Percentiles rank a stretch among this genome's conserved stretches.
Evolutionary conservation across 257 asterid species (phyloP).

Genomic region (Penstemon newberryi): DNA sequence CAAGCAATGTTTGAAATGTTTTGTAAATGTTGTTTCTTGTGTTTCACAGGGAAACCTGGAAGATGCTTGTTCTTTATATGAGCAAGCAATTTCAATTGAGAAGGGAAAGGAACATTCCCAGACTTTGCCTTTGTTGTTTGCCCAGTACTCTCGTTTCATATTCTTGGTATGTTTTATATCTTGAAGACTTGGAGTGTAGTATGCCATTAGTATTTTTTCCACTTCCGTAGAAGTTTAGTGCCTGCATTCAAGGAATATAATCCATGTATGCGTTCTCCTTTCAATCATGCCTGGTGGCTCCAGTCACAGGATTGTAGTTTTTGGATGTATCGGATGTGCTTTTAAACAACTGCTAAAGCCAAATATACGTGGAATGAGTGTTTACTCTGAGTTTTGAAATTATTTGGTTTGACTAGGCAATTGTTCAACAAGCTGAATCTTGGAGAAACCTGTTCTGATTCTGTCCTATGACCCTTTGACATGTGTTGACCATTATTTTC

Average conservation of each 20-base stretch:
- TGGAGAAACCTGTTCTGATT: not conserved
- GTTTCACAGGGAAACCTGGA: constrained; percentile 74
- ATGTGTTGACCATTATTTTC: not conserved
- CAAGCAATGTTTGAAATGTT: constrained; percentile 7
- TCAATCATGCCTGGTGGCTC: constrained; percentile 12
- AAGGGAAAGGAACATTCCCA: constrained; percentile 95
- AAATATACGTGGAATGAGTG: not conserved
- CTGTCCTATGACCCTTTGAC: not conserved
- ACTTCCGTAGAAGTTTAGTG: constrained; percentile 5
- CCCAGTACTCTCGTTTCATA: constrained; percentile 87
- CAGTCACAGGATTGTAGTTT: not conserved
- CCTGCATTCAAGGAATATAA: constrained; percentile 4
- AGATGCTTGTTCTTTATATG: constrained; percentile 80
- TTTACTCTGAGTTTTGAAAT: not conserved
- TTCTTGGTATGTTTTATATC: constrained; percentile 53
- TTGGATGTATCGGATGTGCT: not conserved
- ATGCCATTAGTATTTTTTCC: constrained; percentile 10
- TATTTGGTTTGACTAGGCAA: not conserved
- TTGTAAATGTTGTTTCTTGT: constrained; percentile 24
- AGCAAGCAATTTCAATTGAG: constrained; percentile 92
- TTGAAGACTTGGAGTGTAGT: not conserved
- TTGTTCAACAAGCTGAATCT: constrained; percentile 3
- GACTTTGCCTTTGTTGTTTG: constrained; percentile 77
- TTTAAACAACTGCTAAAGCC: constrained; percentile 8
- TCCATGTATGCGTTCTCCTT: not conserved